Evolutionary conservation across 176 grass and related monocot genomes (phyloP).

Genomic region (Secale cereale): DNA sequence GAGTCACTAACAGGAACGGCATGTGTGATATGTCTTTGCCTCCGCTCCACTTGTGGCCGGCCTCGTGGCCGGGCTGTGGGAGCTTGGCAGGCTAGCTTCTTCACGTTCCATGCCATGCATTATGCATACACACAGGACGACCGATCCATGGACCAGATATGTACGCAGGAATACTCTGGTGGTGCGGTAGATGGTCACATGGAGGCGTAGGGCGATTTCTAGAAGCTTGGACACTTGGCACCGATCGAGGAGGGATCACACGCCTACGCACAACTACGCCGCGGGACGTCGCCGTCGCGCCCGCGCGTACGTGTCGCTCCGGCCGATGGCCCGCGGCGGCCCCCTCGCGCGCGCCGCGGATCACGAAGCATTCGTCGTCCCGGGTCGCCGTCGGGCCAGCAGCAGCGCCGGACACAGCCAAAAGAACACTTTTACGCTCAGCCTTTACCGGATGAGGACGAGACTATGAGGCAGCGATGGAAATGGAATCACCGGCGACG

Average conservation of each 20-base stretch:
- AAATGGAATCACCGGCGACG: not conserved
- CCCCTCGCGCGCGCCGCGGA: not conserved
- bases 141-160: too few relatives aligned
- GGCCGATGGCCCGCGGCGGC: not conserved
- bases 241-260: too few relatives aligned
- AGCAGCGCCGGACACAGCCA: not conserved
- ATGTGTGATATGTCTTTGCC: not conserved
- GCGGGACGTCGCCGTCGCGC: too few relatives aligned
- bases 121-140: too few relatives aligned
- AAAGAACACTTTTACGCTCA: not conserved
- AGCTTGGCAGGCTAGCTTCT: too few relatives aligned
- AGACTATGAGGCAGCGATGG: not conserved
- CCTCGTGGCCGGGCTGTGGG: too few relatives aligned
- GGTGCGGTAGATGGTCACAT: too few relatives aligned
- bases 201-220: not conserved
- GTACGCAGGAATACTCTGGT: too few relatives aligned
- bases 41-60: too few relatives aligned
- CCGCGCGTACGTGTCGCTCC: not conserved
- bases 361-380: not conserved
- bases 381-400: not conserved
- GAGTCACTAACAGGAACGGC: not conserved
- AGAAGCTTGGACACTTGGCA: not conserved
- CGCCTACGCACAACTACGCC: not conserved
- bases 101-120: not conserved
- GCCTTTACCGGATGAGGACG: not conserved